These are phyloP conservation scores for Gremmenia infestans DNA, from an alignment of 2,329 filamentous ascomycete species.

Conservation along the genomic window DNA sequence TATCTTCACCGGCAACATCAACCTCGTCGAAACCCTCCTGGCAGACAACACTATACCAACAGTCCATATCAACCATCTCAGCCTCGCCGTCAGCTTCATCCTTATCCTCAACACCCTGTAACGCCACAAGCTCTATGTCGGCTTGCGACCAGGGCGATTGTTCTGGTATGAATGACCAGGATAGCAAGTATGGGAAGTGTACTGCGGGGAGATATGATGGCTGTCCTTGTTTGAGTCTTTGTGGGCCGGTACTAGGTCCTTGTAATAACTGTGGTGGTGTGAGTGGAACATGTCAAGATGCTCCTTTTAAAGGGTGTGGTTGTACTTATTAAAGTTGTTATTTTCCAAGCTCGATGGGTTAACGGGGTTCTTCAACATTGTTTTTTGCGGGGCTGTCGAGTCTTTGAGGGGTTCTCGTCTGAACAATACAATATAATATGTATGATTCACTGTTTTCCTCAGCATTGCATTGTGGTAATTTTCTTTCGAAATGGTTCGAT, in stretches of 20 bases:
- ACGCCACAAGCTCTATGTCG: neutral
- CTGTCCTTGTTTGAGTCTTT: conserved; percentile 4
- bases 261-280: conserved; percentile 2
- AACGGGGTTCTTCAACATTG: neutral
- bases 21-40: no score
- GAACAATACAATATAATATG: no score
- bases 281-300: conserved; percentile 1
- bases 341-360: no score
- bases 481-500: no score
- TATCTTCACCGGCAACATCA: no score
- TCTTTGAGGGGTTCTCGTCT: no score
- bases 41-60: no score
- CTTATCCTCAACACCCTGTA: neutral
- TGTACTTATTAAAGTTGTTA: conserved; percentile 1
- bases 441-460: no score
- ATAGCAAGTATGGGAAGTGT: neutral
- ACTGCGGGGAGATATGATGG: neutral
- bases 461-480: no score
- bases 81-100: neutral
- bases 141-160: neutral
- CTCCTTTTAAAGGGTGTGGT: conserved; percentile 1
- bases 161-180: conserved; percentile 2
- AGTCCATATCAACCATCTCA: neutral
- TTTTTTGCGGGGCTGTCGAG: neutral
- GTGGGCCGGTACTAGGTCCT: conserved; percentile 1